A percentile compares a stretch with the other conserved stretches of the same genome.
Conservation (phyloP, 805 yeast genomes). For the Yarrowia divulgata region DNA sequence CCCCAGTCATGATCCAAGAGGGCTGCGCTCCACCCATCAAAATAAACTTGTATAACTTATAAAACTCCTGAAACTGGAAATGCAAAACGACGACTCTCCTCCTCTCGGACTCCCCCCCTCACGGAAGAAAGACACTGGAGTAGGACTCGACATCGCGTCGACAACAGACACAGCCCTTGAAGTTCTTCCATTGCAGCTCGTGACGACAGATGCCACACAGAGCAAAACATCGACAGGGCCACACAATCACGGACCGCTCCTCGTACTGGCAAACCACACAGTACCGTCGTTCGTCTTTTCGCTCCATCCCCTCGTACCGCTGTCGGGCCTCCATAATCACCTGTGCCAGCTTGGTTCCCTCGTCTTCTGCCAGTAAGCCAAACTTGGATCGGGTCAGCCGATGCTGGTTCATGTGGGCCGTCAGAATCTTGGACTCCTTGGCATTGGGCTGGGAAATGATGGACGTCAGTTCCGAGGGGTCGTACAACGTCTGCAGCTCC, state of each 20-base stretch:
- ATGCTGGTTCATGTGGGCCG: slow-evolving; percentile 37
- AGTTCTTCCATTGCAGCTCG: slow-evolving; percentile 72
- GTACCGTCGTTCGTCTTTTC: slow-evolving; percentile 39
- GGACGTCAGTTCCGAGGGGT: slow-evolving; percentile 29
- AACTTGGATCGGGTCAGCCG: slow-evolving; percentile 29
- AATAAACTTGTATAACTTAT: too few relatives aligned
- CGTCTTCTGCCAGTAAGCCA: slow-evolving; percentile 6
- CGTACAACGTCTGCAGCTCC: slow-evolving; percentile 22
- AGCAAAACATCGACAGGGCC: slow-evolving; percentile 95
- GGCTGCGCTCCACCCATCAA: too few relatives aligned
- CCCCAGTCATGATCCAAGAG: too few relatives aligned
- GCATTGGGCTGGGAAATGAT: slow-evolving; percentile 30
- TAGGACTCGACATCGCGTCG: slow-evolving; percentile 74
- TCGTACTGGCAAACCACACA: slow-evolving; percentile 86
- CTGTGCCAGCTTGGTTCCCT: slow-evolving; percentile 20
- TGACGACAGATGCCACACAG: slow-evolving; percentile 85
- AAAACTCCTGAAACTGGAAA: too few relatives aligned
- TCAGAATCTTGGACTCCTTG: slow-evolving; percentile 26
- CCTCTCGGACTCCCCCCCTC: too few relatives aligned
- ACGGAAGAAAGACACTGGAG: slow-evolving; percentile 66
- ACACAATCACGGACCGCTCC: slow-evolving; percentile 76
- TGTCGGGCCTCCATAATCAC: slow-evolving; percentile 33
- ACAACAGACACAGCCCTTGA: slow-evolving; percentile 85
- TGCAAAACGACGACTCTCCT: too few relatives aligned
- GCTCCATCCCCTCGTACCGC: slow-evolving; percentile 26